Evolutionary conservation across 768 basidiomycete genomes (phyloP).

Genomic region (Pleurotus djamor): DNA sequence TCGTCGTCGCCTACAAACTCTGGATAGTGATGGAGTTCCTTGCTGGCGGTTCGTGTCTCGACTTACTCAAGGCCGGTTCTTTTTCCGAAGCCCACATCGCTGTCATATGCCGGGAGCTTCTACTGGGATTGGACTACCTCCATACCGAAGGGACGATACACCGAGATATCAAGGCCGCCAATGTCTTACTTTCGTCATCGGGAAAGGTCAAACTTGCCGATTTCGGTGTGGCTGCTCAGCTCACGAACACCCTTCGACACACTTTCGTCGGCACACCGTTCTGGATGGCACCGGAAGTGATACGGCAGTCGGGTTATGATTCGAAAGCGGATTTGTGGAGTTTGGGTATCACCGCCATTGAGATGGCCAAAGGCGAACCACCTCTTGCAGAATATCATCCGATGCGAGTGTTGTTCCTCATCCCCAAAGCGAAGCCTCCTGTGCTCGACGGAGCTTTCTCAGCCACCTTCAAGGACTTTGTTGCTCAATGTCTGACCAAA

Average conservation of each 20-base stretch:
- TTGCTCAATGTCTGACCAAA: slow-evolving; percentile 88
- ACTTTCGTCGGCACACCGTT: slow-evolving; percentile 98
- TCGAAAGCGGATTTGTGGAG: slow-evolving; percentile 98
- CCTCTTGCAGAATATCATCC: slow-evolving; percentile 97
- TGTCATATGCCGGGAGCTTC: slow-evolving; percentile 89
- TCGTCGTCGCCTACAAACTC: slow-evolving; percentile 94
- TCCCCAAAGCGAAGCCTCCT: slow-evolving; percentile 95
- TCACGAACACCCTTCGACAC: slow-evolving; percentile 90
- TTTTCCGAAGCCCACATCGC: slow-evolving; percentile 96
- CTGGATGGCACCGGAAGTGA: slow-evolving; percentile 99
- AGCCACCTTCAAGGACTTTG: slow-evolving; percentile 89
- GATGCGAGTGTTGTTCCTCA: slow-evolving; percentile 97
- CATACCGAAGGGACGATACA: slow-evolving; percentile 96
- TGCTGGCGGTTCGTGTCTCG: slow-evolving; percentile 97
- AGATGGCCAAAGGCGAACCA: slow-evolving; percentile 97
- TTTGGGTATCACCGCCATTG: slow-evolving; percentile 95
- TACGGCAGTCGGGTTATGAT: slow-evolving; percentile 95
- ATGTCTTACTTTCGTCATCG: slow-evolving; percentile 84
- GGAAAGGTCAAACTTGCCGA: slow-evolving; percentile 98
- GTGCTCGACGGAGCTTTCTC: slow-evolving; percentile 86
- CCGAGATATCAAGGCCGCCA: slow-evolving; percentile 98
- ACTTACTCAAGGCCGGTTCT: slow-evolving; percentile 87
- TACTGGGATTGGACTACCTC: slow-evolving; percentile 94
- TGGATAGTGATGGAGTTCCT: slow-evolving; percentile 99
- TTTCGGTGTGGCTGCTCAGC: slow-evolving; percentile 97